Conservation (phyloP, 305 asterid species). For the Solanum hybrid region DNA sequence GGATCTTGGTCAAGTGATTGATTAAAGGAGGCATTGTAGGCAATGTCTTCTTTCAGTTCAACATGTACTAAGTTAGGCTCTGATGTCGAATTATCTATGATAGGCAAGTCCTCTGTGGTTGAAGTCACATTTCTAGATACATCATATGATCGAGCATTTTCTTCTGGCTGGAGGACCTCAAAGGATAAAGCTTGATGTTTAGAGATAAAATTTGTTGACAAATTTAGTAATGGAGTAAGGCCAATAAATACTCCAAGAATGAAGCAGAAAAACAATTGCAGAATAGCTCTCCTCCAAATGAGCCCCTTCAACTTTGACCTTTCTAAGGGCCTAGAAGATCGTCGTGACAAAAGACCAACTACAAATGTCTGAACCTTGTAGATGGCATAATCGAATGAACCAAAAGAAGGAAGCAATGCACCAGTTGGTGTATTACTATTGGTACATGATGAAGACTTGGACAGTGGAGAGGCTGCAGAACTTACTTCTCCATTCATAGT, state of each 20-base stretch:
- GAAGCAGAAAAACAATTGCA: constrained; percentile 54
- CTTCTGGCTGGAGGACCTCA: constrained; percentile 25
- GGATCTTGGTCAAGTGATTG: constrained; percentile 18
- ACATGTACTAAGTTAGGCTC: constrained; percentile 9
- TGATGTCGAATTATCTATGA: constrained; percentile 18
- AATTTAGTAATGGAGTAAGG: constrained; percentile 36
- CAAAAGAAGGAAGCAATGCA: constrained; percentile 25
- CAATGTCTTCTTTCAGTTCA: constrained; percentile 11
- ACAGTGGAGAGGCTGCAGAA: constrained; percentile 51
- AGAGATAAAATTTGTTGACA: constrained; percentile 26
- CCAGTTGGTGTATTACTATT: constrained; percentile 33
- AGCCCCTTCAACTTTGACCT: constrained; percentile 51
- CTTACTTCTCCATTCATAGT: constrained; percentile 45
- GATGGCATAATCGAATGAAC: constrained; percentile 41
- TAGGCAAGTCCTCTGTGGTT: constrained; percentile 10
- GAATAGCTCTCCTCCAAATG: constrained; percentile 48
- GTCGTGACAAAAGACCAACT: constrained; percentile 39
- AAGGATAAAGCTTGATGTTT: constrained; percentile 32
- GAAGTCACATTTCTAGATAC: constrained; percentile 20
- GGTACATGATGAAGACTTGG: constrained; percentile 49
- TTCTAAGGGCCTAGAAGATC: constrained; percentile 47
- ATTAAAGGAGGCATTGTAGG: background rate
- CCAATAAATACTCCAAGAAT: constrained; percentile 51
- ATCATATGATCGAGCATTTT: constrained; percentile 7
- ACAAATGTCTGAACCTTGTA: constrained; percentile 34